Evolutionary conservation across 2,329 filamentous ascomycete genomes (phyloP), one percentile per base, ranked within the genome.

Genomic region (Chaetomium sp.): DNA sequence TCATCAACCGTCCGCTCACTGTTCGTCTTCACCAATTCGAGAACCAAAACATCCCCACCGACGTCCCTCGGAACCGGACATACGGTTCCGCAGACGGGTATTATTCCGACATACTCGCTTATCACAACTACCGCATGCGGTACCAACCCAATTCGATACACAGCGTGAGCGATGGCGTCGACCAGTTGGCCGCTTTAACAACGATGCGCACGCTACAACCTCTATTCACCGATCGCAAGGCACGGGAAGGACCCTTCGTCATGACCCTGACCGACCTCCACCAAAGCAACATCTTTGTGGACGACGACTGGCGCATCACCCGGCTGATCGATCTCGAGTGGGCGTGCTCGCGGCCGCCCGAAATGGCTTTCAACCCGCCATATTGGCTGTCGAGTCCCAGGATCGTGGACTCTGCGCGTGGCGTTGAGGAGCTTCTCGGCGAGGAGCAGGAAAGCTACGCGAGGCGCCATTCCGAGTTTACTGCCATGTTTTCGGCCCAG

Each of bases 201-300:
- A 38, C 42, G 14, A 32, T 52, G 34, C 41, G 50, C n/a, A 35
- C 42, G n/a, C n/a, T 52, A 2, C 8, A 37, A 4, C 50, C 33
- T 7, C 14, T 14, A 3, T 52, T 52, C 41, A 35, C 19, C 50
- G 2, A 19, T 19, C 42, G n/a, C 41, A 4, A 9, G 6, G 12
- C n/a, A 10, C 50, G 41, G 10, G 5, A 46, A 7, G 50, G 50
- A 3, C 45, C 45, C 12, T 49, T 48, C 33, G 7, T 41, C 38
- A 27, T 49, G 37, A 19, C 27, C 5, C 45, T 54, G n/a, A 43
- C 52, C n/a, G 52, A 49, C 45, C 44, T 54, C 12, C 45, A 54
- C 34, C 52, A 43, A 38, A 49, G 45, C 52, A 54, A 54, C 33
- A 49, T 54, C 32, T 48, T 54, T 7, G 52, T 54, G 11, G 44